Evolutionary conservation across 179 eudicot species (phyloP).

Genomic region (Beta corolliflora): DNA sequence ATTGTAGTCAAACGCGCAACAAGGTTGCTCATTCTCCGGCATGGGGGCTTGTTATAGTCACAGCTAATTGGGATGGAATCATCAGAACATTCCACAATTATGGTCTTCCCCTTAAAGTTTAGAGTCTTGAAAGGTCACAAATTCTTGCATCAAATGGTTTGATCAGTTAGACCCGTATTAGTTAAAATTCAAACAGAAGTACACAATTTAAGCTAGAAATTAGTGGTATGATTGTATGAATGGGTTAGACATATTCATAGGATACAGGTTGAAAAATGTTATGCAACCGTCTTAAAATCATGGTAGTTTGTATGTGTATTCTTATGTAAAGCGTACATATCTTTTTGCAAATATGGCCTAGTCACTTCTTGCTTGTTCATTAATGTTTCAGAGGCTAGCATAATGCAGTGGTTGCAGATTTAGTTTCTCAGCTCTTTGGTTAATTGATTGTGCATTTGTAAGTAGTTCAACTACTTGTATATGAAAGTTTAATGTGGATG

Average conservation of each 20-base stretch:
- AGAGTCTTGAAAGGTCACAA: slow-evolving; percentile 10
- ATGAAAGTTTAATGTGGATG: too few relatives aligned
- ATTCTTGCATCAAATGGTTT: too few relatives aligned
- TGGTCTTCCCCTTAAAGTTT: slow-evolving; percentile 54
- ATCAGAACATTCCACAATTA: slow-evolving; percentile 73
- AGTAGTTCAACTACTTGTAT: too few relatives aligned
- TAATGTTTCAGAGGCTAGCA: background rate
- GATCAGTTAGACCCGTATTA: too few relatives aligned
- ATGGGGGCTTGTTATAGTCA: slow-evolving; percentile 78
- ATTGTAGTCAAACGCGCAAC: background rate
- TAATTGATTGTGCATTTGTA: too few relatives aligned
- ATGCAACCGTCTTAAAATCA: background rate
- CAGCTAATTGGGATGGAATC: slow-evolving; percentile 61
- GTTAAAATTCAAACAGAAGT: too few relatives aligned
- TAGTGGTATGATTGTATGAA: too few relatives aligned
- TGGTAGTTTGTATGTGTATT: background rate
- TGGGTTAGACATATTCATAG: too few relatives aligned
- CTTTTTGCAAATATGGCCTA: slow-evolving; percentile 12
- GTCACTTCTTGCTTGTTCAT: background rate
- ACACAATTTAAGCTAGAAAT: too few relatives aligned
- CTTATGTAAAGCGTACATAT: background rate
- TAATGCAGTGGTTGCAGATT: too few relatives aligned
- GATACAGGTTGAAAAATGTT: too few relatives aligned
- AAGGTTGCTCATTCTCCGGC: slow-evolving; percentile 30
- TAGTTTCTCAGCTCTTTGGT: too few relatives aligned